These are phyloP conservation scores for Crucibulum parvulum DNA, from an alignment of 1,284 basidiomycete genomes.

Conservation along the genomic window DNA sequence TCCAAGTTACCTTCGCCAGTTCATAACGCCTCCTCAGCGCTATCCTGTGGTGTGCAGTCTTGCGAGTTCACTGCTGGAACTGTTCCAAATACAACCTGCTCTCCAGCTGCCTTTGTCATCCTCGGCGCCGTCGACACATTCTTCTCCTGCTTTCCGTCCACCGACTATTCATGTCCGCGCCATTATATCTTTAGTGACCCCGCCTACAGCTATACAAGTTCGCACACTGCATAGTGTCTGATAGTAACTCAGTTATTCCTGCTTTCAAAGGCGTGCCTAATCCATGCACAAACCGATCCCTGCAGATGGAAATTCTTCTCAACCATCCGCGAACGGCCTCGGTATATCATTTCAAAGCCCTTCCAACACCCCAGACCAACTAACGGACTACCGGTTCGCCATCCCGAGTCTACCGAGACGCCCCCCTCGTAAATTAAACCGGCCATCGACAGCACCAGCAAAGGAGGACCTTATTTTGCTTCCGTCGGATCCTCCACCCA, in stretches of 20 bases:
- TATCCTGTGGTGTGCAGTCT: too few species aligned
- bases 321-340: background rate
- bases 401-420: conserved; percentile 21
- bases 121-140: background rate
- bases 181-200: background rate
- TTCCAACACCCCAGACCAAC: background rate
- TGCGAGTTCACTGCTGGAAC: too few species aligned
- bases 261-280: background rate
- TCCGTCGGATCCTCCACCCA: conserved; percentile 25
- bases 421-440: conserved; percentile 34
- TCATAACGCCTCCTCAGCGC: too few species aligned
- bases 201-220: background rate
- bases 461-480: conserved; percentile 36
- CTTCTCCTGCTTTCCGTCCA: background rate
- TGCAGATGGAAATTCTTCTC: conserved; percentile 1
- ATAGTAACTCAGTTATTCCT: background rate
- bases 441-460: conserved; percentile 62
- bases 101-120: background rate
- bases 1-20: too few species aligned
- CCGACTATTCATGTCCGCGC: background rate
- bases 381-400: background rate
- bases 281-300: conserved; percentile 5
- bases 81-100: too few species aligned
- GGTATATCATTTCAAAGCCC: background rate
- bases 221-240: background rate